phyloP scores from a whole-genome alignment of 1,139 yeast species.

The Magnusiomyces clavatus region DNA sequence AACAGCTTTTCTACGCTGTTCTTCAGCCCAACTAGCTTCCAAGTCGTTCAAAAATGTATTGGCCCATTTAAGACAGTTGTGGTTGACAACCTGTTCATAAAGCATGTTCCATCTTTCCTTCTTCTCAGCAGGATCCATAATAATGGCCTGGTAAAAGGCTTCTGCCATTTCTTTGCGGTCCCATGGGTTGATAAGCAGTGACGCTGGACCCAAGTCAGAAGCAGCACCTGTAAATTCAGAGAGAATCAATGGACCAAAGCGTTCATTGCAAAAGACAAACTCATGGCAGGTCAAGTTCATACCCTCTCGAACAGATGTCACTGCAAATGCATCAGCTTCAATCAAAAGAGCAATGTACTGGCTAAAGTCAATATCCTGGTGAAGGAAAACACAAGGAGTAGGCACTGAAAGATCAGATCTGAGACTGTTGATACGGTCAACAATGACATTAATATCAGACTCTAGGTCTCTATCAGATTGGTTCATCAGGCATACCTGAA shows the following conservation, averaged over 20 bases:
- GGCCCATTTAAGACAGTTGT: conserved; percentile 77
- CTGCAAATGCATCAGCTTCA: conserved; percentile 84
- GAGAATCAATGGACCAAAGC: conserved; percentile 73
- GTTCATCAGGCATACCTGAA: conserved; percentile 70
- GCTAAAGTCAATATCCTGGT: conserved; percentile 80
- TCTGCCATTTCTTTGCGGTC: conserved; percentile 60
- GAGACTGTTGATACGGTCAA: conserved; percentile 75
- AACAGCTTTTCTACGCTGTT: conserved; percentile 35
- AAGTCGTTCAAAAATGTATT: conserved; percentile 48
- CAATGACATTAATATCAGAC: conserved; percentile 65
- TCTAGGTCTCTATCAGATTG: conserved; percentile 44
- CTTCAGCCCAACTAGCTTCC: conserved; percentile 55
- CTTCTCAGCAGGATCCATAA: conserved; percentile 55
- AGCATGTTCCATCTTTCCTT: conserved; percentile 54
- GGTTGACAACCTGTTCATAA: conserved; percentile 48
- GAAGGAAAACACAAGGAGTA: conserved; percentile 72
- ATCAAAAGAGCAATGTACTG: conserved; percentile 80
- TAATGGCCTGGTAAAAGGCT: conserved; percentile 53
- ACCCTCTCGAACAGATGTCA: conserved; percentile 91
- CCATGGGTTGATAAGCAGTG: conserved; percentile 81
- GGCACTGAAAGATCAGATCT: conserved; percentile 55
- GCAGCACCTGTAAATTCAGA: conserved; percentile 97
- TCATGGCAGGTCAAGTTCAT: conserved; percentile 96
- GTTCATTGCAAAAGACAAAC: conserved; percentile 67
- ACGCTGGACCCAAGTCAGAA: conserved; percentile 46